These are phyloP conservation scores for Tylopilus rubrobrunneus DNA, from an alignment of 768 basidiomycete species.

Conservation along the genomic window DNA sequence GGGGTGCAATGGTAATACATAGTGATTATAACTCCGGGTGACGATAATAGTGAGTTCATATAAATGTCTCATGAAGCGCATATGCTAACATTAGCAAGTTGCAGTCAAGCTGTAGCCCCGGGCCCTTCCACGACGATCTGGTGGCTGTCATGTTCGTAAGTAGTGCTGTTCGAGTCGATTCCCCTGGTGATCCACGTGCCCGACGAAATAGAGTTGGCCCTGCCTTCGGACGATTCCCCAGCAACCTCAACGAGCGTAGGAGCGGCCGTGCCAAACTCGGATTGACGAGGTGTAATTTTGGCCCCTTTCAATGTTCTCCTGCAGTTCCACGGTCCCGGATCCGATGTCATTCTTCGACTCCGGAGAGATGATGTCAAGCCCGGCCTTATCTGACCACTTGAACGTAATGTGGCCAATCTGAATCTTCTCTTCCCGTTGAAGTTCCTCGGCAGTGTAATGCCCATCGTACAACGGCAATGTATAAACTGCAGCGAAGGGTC, in stretches of 20 bases:
- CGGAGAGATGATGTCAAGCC: not conserved
- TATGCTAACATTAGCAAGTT: not conserved
- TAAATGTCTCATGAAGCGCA: too few relatives aligned
- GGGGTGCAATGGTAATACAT: too few relatives aligned
- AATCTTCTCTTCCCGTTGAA: not conserved
- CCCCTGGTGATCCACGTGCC: not conserved
- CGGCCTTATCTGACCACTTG: too few relatives aligned
- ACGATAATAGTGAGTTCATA: too few relatives aligned
- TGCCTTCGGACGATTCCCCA: too few relatives aligned
- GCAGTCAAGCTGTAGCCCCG: not conserved
- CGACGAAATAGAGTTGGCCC: not conserved
- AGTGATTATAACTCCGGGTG: too few relatives aligned
- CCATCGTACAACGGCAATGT: constrained; percentile 5
- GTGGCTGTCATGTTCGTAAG: not conserved
- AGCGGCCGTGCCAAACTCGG: too few relatives aligned
- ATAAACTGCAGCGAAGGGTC: not conserved
- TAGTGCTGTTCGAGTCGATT: not conserved
- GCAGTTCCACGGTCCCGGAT: too few relatives aligned
- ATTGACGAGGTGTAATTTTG: not conserved
- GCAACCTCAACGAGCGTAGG: not conserved
- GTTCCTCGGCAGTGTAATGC: not conserved
- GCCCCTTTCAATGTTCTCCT: not conserved
- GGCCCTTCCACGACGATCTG: not conserved
- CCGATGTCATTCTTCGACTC: too few relatives aligned
- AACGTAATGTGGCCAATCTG: not conserved